phyloP scores from a whole-genome alignment of 1,284 basidiomycete genomes.

The Microbotryum saponariae region DNA sequence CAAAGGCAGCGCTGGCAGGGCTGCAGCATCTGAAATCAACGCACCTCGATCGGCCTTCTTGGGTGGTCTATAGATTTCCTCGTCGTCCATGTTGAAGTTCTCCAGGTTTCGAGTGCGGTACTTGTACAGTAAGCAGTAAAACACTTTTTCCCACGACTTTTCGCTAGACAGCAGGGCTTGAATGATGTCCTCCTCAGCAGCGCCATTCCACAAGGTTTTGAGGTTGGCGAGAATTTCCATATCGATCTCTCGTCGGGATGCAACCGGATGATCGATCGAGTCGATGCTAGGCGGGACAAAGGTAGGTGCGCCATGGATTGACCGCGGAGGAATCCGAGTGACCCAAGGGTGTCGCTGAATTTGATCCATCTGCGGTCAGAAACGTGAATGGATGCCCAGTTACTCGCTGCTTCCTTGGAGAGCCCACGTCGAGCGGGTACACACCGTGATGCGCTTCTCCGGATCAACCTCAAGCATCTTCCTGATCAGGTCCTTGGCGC shows the following conservation, averaged over 20 bases:
- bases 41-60: conserved; percentile 10
- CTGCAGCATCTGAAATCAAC: neutral
- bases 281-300: conserved; percentile 61
- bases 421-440: conserved; percentile 34
- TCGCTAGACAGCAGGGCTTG: conserved; percentile 53
- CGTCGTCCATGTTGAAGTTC: conserved; percentile 56
- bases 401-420: neutral
- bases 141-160: conserved; percentile 84
- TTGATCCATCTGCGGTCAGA: conserved; percentile 57
- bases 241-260: conserved; percentile 61
- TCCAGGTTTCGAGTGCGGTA: conserved; percentile 66
- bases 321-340: conserved; percentile 54
- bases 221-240: conserved; percentile 83
- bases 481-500: conserved; percentile 72
- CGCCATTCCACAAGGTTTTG: conserved; percentile 78
- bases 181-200: conserved; percentile 62
- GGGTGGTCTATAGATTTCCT: conserved; percentile 40
- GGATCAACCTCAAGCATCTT: conserved; percentile 84
- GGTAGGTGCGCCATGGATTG: conserved; percentile 47
- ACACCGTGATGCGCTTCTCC: conserved; percentile 70
- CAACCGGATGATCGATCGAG: conserved; percentile 60
- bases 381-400: neutral
- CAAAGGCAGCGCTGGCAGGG: too few species aligned
- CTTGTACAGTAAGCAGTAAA: conserved; percentile 74
- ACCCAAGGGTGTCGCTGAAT: conserved; percentile 88